Base-by-base conservation (phyloP, 2,329 filamentous ascomycete species). In the Xylariales sp. region DNA sequence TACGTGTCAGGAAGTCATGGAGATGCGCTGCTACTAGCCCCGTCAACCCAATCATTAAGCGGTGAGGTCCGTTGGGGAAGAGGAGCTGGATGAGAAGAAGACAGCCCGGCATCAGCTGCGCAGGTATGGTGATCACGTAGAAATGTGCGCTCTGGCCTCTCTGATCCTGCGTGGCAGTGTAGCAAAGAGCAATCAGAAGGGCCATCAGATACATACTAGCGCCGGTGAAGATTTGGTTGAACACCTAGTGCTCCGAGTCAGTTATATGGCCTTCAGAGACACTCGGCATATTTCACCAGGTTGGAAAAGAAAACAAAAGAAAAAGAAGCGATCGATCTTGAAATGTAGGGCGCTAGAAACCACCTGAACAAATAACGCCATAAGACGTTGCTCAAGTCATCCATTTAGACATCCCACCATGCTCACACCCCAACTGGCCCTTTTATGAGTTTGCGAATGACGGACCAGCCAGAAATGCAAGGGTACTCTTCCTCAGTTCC, bases 1-100 rank as follows among this genome's bases (percentile, higher is more conserved):
- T 74, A 33, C 87, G 78, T 3, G 86, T 88, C 34, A 96, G 62
- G 56, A 97, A 98, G 58, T 97, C 87, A 62, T 88, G 95, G 15
- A 93, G 55, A 59, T 98, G 93, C 5, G 90, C 90, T 11, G 90
- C 87, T 29, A 95, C 47, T 10, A 98, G 71, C n/a, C 93, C 93
- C 23, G 78, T 86, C 5, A 79, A 61, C 54, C 94, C 81, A 4
- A 81, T 53, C 40, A 85, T 56, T 10, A 85, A 74, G 14, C 63
- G 64, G 4, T 60, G 49, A 24, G 72, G 70, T 10, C 83, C 82
- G 5, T 65, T 70, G 1, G 52, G 56, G 56, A 85, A 77, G 37
- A 97, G 66, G 16, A 95, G 71, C 10, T 83, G 84, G 52, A 88
- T 66, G 13, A 81, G 61, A 30, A 97, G 75, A 74, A 95, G 85